A percentile compares a stretch with the other conserved stretches of the same genome.
phyloP scores from a whole-genome alignment of 179 eudicot genomes.

The Spinacia oleracea region DNA sequence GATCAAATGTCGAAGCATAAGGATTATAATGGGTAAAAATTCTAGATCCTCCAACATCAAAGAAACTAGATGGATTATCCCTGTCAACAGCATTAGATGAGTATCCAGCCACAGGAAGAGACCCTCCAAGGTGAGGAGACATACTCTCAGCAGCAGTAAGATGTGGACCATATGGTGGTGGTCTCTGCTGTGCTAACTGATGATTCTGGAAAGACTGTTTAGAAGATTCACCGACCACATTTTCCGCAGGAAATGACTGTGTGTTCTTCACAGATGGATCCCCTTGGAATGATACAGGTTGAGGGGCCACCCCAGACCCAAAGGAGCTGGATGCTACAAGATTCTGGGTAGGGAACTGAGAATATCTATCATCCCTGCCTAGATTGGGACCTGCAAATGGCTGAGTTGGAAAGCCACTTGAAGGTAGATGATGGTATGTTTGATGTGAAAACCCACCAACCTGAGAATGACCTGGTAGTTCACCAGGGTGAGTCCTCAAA shows the following conservation, averaged over 20 bases:
- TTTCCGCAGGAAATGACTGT: conserved; percentile 40
- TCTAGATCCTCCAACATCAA: conserved; percentile 55
- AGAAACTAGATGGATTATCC: conserved; percentile 39
- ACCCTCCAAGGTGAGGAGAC: conserved; percentile 36
- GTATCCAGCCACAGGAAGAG: conserved; percentile 38
- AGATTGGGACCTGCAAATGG: conserved; percentile 36
- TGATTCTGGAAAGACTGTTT: conserved; percentile 32
- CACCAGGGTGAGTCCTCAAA: conserved; percentile 39
- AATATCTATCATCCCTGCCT: conserved; percentile 35
- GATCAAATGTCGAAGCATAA: conserved; percentile 84
- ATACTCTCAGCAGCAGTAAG: conserved; percentile 31
- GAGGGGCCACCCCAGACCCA: conserved; percentile 34
- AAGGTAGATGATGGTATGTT: conserved; percentile 31
- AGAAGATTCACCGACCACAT: conserved; percentile 34
- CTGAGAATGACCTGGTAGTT: conserved; percentile 40
- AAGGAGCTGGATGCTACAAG: conserved; percentile 37
- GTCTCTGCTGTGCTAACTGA: conserved; percentile 35
- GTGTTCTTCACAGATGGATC: conserved; percentile 33
- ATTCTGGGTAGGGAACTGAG: conserved; percentile 38
- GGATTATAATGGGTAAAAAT: conserved; percentile 71
- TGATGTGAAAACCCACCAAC: conserved; percentile 43
- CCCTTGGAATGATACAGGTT: conserved; percentile 37
- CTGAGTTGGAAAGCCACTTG: conserved; percentile 39
- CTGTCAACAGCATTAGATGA: conserved; percentile 43
- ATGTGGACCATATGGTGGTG: conserved; percentile 39